Base-by-base conservation (phyloP, 1,139 yeast species). In the Candida gigantensis region DNA sequence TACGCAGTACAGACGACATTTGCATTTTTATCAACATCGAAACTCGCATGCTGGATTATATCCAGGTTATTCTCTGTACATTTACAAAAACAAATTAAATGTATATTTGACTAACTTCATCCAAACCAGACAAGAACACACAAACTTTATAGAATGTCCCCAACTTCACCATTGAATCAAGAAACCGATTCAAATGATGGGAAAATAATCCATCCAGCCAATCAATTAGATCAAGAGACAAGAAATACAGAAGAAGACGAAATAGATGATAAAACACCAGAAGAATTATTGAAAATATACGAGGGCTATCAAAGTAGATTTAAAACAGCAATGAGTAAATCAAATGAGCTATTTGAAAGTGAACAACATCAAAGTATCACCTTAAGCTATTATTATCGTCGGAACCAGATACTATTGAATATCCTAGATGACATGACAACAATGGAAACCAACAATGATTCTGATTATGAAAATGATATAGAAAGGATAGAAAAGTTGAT, bases 351-450 rank as follows among this genome's bases (percentile, higher is more conserved):
- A 14, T 63, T 60, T 44, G 50, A 57, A 24, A 47, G 52, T 6
- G 74, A 69, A 45, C 50, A 52, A 36, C 51, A 60, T 14, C 72
- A 64, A 42, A 49, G 74, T 21, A 62, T 62, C 31, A 52, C 73
- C 2, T 45, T 70, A 23, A 45, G 57, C 27, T 62, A 56, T 42
- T 67, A 59, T 39, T 60, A 65, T 32, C 51, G 75, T 34, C 52
- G 73, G 37, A 68, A 68, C 43, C 62, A 66, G 36, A 70, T 73
- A 0, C 30, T 70, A 16, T 46, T 70, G 17, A 65, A 62, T 24
- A 36, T 67, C 7, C 43, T 70, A 15, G 51, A 46, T 4, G 56
- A 58, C 24, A 34, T 53, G 23, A 18, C 32, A 23, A 13, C 16
- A 16, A 15, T 18, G 15, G 25, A 8, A 11, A 41, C 39, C 4